Base-by-base conservation (phyloP, 1,139 yeast species). In the Arxiozyma telluris region DNA sequence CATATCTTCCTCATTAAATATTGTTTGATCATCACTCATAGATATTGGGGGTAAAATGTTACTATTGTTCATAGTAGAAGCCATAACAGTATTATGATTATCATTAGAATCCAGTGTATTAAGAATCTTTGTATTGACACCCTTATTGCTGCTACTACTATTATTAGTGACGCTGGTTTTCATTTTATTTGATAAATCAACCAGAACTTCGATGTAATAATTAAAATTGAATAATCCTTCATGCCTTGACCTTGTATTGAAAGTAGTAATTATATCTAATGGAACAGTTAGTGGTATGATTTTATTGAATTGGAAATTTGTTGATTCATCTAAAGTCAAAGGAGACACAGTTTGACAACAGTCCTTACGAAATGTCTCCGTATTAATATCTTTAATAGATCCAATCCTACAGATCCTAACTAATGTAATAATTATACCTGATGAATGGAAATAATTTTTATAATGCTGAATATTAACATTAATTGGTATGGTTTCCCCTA, bases 351-450 rank as follows among this genome's bases (percentile, higher is more conserved):
- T 77, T 68, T 90, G 97, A 44, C 85, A 81, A 21, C 90, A 73
- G 65, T 90, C 97, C 66, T 90, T 90, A 58, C 97, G 75, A 67
- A 85, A 89, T 0, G 94, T 83, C 64, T 87, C 95, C 48, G 81
- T 75, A 30, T 81, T 76, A 20, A 81, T 77, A 52, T 79, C 84
- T 30, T 64, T 63, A 0, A 87, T 87, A 57, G 80, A 76, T 58
- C 84, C 86, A 45, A 90, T 80, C 25, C 95, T 75, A 59, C 96
- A 87, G 8, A 90, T 84, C 53, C 97, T 73, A 9, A 88, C 88
- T 52, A 90, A 73, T 0, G 96, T 89, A 20, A 87, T 79, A 12
- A 89, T 85, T 5, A 88, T 78, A 0, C 96, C 96, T 50, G 81
- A 81, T n/a, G 84, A 71, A 58, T 84, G 86, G 62, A 84, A 83